phyloP scores from a whole-genome alignment of 805 yeast genomes.

The Dipodascopsis uninucleata region DNA sequence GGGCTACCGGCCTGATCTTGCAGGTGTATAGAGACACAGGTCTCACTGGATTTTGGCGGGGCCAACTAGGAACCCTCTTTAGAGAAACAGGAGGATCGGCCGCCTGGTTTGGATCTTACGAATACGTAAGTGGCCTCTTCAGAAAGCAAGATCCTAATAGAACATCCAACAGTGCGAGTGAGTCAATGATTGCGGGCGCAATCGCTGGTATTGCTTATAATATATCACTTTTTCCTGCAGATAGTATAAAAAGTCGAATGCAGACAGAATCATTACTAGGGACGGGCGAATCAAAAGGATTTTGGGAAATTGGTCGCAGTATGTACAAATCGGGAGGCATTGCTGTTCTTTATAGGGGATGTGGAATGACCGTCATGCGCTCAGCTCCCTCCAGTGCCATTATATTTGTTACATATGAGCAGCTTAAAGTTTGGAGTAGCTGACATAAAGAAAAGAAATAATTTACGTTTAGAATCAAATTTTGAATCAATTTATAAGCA shows the following conservation, averaged over 20 bases:
- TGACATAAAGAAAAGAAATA: not conserved
- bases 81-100: conserved; percentile 89
- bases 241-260: conserved; percentile 81
- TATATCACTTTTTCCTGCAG: conserved; percentile 78
- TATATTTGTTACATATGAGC: conserved; percentile 76
- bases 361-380: conserved; percentile 74
- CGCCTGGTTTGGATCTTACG: conserved; percentile 92
- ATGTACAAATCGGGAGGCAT: conserved; percentile 57
- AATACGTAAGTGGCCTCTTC: conserved; percentile 45
- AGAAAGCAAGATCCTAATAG: not conserved
- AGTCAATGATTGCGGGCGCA: conserved; percentile 74
- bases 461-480: too few relatives aligned
- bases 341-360: conserved; percentile 72
- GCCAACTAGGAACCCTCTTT: conserved; percentile 73
- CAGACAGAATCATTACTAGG: conserved; percentile 55
- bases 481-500: too few relatives aligned
- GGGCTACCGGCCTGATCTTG: conserved; percentile 32
- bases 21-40: conserved; percentile 53
- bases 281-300: conserved; percentile 32
- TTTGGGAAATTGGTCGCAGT: conserved; percentile 40
- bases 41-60: conserved; percentile 75
- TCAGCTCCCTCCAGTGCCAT: conserved; percentile 89
- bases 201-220: conserved; percentile 81
- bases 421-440: conserved; percentile 13
- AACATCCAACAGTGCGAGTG: conserved; percentile 42